Conservation (phyloP, 2,329 filamentous ascomycete species). For the Fusarium acutatum region DNA sequence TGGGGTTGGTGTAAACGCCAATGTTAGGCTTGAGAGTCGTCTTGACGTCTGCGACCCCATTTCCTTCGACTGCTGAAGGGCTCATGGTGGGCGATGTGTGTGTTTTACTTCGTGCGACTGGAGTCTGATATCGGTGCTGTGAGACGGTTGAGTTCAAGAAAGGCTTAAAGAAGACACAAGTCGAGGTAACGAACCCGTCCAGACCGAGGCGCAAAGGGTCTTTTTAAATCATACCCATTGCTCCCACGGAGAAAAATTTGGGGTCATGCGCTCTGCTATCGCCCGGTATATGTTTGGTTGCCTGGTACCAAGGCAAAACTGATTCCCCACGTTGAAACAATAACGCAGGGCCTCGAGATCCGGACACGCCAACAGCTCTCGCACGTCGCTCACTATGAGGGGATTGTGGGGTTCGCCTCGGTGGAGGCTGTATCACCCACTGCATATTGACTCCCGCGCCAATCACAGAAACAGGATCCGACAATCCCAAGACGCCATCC, state of each 20-base stretch:
- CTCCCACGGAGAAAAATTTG: constrained; percentile 36
- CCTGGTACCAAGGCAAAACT: constrained; percentile 39
- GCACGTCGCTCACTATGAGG: constrained; percentile 30
- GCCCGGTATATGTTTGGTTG: constrained; percentile 41
- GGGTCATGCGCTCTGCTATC: constrained; percentile 42
- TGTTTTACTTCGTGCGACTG: constrained; percentile 15
- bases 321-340: constrained; percentile 41
- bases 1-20: constrained; percentile 93
- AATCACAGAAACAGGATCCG: constrained; percentile 37
- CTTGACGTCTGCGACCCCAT: constrained; percentile 38
- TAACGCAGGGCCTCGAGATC: constrained; percentile 31
- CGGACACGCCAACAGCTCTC: constrained; percentile 24
- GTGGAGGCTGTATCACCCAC: constrained; percentile 37
- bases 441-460: constrained; percentile 43
- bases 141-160: constrained; percentile 9
- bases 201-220: constrained; percentile 27
- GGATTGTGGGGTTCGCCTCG: constrained; percentile 41
- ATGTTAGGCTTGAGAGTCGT: constrained; percentile 78
- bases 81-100: constrained; percentile 42
- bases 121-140: constrained; percentile 11
- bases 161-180: constrained; percentile 21
- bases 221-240: constrained; percentile 36
- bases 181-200: constrained; percentile 13
- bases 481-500: constrained; percentile 34
- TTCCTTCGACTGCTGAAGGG: constrained; percentile 46